These are phyloP conservation scores for Eurotiales sp. DNA, from an alignment of 2,329 filamentous ascomycete species.

Conservation along the genomic window DNA sequence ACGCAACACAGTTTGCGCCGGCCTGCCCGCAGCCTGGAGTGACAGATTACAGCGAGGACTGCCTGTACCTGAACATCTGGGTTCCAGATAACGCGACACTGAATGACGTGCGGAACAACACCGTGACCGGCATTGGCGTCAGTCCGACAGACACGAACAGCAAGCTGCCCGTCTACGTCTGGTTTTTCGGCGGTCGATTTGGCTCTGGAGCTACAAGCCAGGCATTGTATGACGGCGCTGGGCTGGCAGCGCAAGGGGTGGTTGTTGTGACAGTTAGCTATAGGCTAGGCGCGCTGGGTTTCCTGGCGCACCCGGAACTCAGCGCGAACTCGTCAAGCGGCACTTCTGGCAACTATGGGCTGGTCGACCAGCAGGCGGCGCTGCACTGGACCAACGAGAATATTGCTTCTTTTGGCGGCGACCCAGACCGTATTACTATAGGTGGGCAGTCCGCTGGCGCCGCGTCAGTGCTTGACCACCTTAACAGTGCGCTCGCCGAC, in stretches of 20 bases:
- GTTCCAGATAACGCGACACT: not conserved
- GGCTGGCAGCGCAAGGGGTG: slow-evolving; percentile 2
- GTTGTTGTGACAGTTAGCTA: slow-evolving; percentile 21
- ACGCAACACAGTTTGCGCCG: not conserved
- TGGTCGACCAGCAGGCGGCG: slow-evolving; percentile 18
- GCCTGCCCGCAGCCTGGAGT: not conserved
- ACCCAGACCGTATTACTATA: slow-evolving; percentile 21
- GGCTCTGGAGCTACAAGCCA: not conserved
- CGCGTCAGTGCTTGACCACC: not conserved
- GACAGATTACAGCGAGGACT: not conserved
- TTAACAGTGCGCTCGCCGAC: not conserved
- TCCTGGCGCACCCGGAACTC: slow-evolving; percentile 15
- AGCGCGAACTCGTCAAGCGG: not conserved
- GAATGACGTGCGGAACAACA: not conserved
- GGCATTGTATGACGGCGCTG: not conserved
- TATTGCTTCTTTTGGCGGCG: slow-evolving; percentile 27
- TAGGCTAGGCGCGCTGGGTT: slow-evolving; percentile 22
- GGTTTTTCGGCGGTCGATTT: not conserved
- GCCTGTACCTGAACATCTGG: not conserved
- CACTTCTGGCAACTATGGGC: slow-evolving; percentile 17
- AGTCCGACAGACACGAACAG: not conserved
- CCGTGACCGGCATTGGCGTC: not conserved
- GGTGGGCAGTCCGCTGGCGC: slow-evolving; percentile 26
- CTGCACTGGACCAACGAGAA: slow-evolving; percentile 25
- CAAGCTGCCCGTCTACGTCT: not conserved